Evolutionary conservation across 345 rosid species (phyloP).

Genomic region (Capsella bursapastoris): DNA sequence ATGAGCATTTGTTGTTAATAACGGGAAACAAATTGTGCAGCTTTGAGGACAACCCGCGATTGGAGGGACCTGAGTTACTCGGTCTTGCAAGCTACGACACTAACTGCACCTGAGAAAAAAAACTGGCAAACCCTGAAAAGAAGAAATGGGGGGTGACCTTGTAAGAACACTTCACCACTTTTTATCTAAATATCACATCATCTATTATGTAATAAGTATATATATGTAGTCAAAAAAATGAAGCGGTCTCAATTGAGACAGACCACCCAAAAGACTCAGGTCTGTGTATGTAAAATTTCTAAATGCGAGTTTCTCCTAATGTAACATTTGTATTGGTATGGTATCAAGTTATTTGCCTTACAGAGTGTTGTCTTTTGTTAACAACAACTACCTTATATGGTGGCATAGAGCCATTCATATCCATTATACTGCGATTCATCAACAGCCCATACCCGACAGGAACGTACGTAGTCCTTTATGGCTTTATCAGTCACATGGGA

Average conservation of each 20-base stretch:
- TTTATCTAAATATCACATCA: conserved; percentile 29
- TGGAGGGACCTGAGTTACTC: conserved; percentile 91
- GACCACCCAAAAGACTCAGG: conserved; percentile 1
- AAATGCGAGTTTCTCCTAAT: conserved; percentile 7
- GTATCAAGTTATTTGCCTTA: conserved; percentile 21
- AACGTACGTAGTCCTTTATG: no score
- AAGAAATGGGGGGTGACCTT: conserved; percentile 43
- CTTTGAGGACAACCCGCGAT: conserved; percentile 86
- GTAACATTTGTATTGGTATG: conserved; percentile 40
- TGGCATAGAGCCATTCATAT: no score
- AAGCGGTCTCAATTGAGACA: conserved; percentile 30
- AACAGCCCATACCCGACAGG: no score
- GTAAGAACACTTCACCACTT: conserved; percentile 46
- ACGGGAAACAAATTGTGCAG: conserved; percentile 44
- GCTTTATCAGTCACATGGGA: no score
- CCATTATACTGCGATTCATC: no score
- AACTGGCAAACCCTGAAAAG: conserved; percentile 15
- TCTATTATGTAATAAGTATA: conserved; percentile 37
- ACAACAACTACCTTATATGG: no score
- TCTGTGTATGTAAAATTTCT: conserved; percentile 31
- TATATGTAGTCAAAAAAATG: conserved; percentile 27
- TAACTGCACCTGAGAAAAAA: conserved; percentile 62
- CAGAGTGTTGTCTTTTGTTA: no score
- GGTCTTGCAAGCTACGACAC: conserved; percentile 94
- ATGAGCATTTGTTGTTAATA: not conserved